Conservation (phyloP, 2,329 filamentous ascomycete species). For the Fusarium napiforme region DNA sequence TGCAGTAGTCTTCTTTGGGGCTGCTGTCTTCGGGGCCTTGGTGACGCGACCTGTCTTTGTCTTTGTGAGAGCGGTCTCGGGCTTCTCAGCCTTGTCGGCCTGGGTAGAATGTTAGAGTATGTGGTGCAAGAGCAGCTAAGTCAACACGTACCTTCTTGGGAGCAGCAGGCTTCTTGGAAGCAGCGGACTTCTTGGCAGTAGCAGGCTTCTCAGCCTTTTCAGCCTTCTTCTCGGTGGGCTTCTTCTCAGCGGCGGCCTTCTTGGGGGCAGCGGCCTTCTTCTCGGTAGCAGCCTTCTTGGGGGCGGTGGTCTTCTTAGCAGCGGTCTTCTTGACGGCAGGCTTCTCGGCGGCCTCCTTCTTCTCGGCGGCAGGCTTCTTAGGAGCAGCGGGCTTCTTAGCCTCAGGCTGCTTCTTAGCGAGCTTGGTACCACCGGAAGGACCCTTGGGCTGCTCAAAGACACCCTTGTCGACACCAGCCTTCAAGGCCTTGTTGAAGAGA, state of each 20-base stretch:
- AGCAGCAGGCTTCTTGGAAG: constrained; percentile 49
- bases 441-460: constrained; percentile 92
- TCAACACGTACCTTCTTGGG: constrained; percentile 28
- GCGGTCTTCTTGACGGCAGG: constrained; percentile 49
- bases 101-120: constrained; percentile 22
- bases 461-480: constrained; percentile 85
- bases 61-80: constrained; percentile 75
- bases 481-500: constrained; percentile 88
- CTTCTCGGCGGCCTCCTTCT: constrained; percentile 48
- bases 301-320: constrained; percentile 48
- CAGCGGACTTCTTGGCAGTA: constrained; percentile 48
- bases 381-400: constrained; percentile 51
- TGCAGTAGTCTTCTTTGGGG: constrained; percentile 48
- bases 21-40: constrained; percentile 67
- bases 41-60: constrained; percentile 88
- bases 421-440: constrained; percentile 90
- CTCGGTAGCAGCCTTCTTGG: constrained; percentile 53
- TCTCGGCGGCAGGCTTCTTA: constrained; percentile 51
- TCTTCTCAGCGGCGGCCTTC: constrained; percentile 37
- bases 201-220: constrained; percentile 60
- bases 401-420: constrained; percentile 77
- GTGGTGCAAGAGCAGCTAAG: neutral
- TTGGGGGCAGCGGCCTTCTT: constrained; percentile 53
- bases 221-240: constrained; percentile 25
- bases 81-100: constrained; percentile 65